A percentile compares a stretch with the other conserved stretches of the same genome.
These are phyloP conservation scores for Populus euphratica DNA, from an alignment of 345 rosid genomes.

Conservation along the genomic window DNA sequence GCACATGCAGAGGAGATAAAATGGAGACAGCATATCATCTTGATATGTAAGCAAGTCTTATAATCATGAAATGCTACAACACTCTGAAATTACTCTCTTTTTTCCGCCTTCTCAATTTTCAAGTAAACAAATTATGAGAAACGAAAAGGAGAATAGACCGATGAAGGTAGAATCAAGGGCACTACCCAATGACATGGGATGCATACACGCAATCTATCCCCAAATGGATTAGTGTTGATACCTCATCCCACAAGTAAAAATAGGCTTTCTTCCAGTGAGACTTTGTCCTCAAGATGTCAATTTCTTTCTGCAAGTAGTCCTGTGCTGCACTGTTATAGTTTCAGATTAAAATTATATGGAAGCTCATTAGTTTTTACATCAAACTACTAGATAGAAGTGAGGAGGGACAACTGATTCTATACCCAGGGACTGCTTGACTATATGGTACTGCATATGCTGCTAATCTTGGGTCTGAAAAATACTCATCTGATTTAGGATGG, in stretches of 20 bases:
- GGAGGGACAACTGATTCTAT: conserved; percentile 28
- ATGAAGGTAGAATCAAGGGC: neutral
- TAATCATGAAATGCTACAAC: conserved; percentile 3
- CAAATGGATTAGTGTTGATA: conserved; percentile 9
- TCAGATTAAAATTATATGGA: conserved; percentile 33
- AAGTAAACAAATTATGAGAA: neutral
- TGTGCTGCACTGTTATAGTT: conserved; percentile 60
- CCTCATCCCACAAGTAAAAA: conserved; percentile 98
- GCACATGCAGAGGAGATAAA: neutral
- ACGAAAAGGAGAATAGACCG: neutral
- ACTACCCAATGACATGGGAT: neutral
- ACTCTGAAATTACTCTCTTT: neutral
- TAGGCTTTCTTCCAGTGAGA: conserved; percentile 95
- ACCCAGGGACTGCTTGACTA: conserved; percentile 61
- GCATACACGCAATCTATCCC: neutral
- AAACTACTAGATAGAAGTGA: conserved; percentile 33
- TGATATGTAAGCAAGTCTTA: conserved; percentile 3
- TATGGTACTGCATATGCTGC: conserved; percentile 95
- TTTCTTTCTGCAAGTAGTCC: conserved; percentile 78
- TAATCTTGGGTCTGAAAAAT: conserved; percentile 74
- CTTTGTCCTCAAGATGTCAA: conserved; percentile 81
- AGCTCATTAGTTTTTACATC: conserved; percentile 30
- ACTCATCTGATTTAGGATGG: conserved; percentile 90
- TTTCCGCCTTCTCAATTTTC: neutral
- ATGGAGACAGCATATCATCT: neutral